These are phyloP conservation scores for Diaporthe sp. DNA, from an alignment of 2,329 filamentous ascomycete species.

Conservation along the genomic window DNA sequence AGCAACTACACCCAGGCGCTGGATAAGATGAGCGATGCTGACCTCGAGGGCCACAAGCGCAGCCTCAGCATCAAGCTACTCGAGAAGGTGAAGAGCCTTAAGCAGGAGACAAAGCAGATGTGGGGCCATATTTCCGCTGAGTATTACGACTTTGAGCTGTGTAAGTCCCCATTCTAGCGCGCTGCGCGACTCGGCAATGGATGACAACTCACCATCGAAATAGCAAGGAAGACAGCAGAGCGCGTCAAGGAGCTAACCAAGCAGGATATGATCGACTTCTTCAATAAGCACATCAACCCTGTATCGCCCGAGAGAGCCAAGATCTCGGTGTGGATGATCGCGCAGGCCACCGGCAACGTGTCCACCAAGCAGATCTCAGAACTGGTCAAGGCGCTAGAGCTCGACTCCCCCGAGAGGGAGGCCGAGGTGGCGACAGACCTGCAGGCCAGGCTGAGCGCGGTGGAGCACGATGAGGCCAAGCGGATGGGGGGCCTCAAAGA, in stretches of 20 bases:
- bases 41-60: slow-evolving; percentile 92
- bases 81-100: slow-evolving; percentile 92
- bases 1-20: slow-evolving; percentile 72
- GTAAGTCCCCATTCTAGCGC: slow-evolving; percentile 61
- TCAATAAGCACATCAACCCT: slow-evolving; percentile 78
- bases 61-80: slow-evolving; percentile 87
- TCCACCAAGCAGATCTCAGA: slow-evolving; percentile 54
- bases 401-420: slow-evolving; percentile 46
- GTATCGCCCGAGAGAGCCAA: slow-evolving; percentile 81
- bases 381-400: slow-evolving; percentile 48
- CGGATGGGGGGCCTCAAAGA: slow-evolving; percentile 61
- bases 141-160: slow-evolving; percentile 88
- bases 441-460: slow-evolving; percentile 46
- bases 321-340: slow-evolving; percentile 83
- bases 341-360: slow-evolving; percentile 69
- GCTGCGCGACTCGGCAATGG: neutral
- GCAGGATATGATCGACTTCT: slow-evolving; percentile 83
- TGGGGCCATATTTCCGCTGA: slow-evolving; percentile 89
- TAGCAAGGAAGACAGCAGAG: slow-evolving; percentile 58
- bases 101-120: slow-evolving; percentile 83
- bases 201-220: neutral
- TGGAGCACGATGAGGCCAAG: slow-evolving; percentile 56
- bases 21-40: slow-evolving; percentile 79
- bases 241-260: slow-evolving; percentile 81
- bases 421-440: slow-evolving; percentile 45